Evolutionary conservation across 495 filamentous ascomycete species (phyloP).

Genomic region (Lasiosphaeris hirsuta): DNA sequence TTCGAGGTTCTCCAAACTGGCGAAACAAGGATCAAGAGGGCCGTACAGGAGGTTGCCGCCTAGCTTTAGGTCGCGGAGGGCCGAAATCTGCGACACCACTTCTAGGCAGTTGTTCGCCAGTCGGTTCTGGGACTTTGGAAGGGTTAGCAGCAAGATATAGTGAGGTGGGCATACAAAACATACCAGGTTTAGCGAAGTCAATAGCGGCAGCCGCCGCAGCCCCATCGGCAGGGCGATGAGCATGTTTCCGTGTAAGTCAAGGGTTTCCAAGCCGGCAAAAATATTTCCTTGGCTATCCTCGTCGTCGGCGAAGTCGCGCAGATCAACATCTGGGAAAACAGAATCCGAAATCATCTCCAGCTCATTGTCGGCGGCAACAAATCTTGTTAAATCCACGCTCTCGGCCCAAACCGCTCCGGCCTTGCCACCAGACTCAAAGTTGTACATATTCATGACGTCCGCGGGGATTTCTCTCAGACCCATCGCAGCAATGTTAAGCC

Average conservation of each 20-base stretch:
- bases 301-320: slow-evolving; percentile 53
- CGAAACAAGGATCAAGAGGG: slow-evolving; percentile 53
- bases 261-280: slow-evolving; percentile 76
- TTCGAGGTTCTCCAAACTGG: slow-evolving; percentile 64
- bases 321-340: slow-evolving; percentile 72
- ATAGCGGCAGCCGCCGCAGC: slow-evolving; percentile 62
- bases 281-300: slow-evolving; percentile 65
- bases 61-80: slow-evolving; percentile 75
- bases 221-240: slow-evolving; percentile 70
- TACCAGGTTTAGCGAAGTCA: slow-evolving; percentile 81
- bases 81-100: slow-evolving; percentile 65
- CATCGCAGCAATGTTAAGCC: slow-evolving; percentile 86
- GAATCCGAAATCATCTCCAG: slow-evolving; percentile 66
- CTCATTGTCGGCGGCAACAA: slow-evolving; percentile 92
- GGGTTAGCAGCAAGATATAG: slow-evolving; percentile 1
- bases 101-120: slow-evolving; percentile 66
- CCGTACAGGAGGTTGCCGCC: slow-evolving; percentile 74
- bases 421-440: slow-evolving; percentile 54
- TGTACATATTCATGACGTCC: slow-evolving; percentile 90
- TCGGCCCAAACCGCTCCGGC: slow-evolving; percentile 77
- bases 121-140: slow-evolving; percentile 70
- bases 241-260: slow-evolving; percentile 85
- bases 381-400: slow-evolving; percentile 82
- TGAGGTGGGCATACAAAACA: slow-evolving; percentile 17
- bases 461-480: slow-evolving; percentile 73